Evolutionary conservation across 2,329 filamentous ascomycete genomes (phyloP).

Genomic region (Nemania serpens): DNA sequence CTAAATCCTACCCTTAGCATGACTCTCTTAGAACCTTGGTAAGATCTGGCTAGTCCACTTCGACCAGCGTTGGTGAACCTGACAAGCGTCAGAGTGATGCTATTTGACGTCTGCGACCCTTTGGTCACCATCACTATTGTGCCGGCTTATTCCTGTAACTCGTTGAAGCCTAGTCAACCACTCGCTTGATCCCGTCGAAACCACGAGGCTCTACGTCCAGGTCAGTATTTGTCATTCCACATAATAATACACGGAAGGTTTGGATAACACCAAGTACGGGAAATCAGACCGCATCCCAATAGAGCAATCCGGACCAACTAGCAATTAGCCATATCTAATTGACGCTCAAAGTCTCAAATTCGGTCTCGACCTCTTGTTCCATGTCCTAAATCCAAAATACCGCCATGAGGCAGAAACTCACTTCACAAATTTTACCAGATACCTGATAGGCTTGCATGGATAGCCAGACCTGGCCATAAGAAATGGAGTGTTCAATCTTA

Average conservation of each 20-base stretch:
- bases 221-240: not conserved
- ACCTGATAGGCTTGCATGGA: no score
- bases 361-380: no score
- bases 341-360: no score
- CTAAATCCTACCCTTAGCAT: not conserved
- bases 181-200: not conserved
- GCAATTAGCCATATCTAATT: not conserved
- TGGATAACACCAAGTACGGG: not conserved
- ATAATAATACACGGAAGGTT: not conserved
- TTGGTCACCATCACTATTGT: not conserved
- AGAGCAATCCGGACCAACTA: not conserved
- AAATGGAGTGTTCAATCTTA: not conserved
- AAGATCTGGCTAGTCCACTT: not conserved
- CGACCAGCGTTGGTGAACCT: slow-evolving; percentile 16
- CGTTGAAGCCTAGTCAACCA: not conserved
- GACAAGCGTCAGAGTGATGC: slow-evolving; percentile 8
- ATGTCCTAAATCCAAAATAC: no score
- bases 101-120: slow-evolving; percentile 3
- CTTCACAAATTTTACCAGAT: no score
- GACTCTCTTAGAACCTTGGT: not conserved
- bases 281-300: not conserved
- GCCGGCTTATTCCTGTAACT: not conserved
- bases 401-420: no score
- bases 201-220: slow-evolving; percentile 9
- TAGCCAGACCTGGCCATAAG: no score